These are phyloP conservation scores for Kurtzmaniella quercitrusa DNA, from an alignment of 1,139 yeast species.

Conservation along the genomic window DNA sequence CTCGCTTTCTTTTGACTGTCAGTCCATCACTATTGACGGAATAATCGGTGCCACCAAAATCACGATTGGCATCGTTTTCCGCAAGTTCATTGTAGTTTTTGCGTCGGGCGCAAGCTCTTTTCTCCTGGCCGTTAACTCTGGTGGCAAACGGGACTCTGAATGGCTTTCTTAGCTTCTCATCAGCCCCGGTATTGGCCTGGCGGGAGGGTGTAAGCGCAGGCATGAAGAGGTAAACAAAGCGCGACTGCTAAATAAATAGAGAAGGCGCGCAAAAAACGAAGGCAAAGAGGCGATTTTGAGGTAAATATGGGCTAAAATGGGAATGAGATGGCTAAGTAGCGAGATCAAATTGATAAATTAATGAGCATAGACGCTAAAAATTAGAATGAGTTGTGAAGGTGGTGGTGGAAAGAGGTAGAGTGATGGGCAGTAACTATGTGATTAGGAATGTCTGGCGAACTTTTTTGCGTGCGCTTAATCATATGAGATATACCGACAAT, in stretches of 20 bases:
- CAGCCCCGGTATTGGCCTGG: constrained; percentile 14
- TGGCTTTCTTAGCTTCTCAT: constrained; percentile 34
- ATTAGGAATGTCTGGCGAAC: too few species aligned
- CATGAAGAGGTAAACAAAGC: background rate
- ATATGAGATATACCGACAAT: too few species aligned
- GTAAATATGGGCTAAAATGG: too few species aligned
- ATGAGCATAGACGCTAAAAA: too few species aligned
- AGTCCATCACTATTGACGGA: constrained; percentile 25
- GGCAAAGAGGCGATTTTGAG: too few species aligned
- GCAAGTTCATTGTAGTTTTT: constrained; percentile 13
- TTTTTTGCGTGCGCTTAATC: too few species aligned
- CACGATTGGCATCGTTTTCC: constrained; percentile 6
- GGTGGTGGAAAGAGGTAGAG: too few species aligned
- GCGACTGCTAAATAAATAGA: background rate
- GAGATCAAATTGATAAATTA: too few species aligned
- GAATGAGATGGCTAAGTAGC: too few species aligned
- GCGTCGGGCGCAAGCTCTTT: constrained; percentile 11
- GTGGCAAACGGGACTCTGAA: constrained; percentile 40
- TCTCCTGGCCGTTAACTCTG: constrained; percentile 13
- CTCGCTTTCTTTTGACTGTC: constrained; percentile 22
- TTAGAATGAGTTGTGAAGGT: too few species aligned
- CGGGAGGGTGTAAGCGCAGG: background rate
- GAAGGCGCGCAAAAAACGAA: background rate
- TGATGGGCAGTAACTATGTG: too few species aligned
- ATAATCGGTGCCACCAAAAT: background rate